Base-by-base conservation (phyloP, 192 early-diverging fungal genomes). In the Phlyctochytrium arcticum region DNA sequence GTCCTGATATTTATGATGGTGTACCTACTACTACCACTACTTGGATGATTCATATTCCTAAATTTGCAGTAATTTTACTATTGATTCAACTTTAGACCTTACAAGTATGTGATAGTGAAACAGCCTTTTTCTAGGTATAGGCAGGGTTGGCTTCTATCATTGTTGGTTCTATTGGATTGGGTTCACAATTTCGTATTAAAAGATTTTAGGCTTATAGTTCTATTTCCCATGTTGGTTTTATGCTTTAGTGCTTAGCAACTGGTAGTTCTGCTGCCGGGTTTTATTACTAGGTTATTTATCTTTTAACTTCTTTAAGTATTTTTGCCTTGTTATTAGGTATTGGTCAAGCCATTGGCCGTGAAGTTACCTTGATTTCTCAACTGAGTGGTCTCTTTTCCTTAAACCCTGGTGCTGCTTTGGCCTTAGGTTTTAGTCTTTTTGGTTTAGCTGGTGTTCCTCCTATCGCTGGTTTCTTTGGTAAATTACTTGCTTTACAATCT, bases 81-180 rank as follows among this genome's bases (percentile, higher is more conserved):
- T 71, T 79, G 53, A 57, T 70, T 12, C 62, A 72, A 66, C 72
- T 80, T 57, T 26, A 48, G 48, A 46, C 53, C 65, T 57, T 74
- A 65, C 70, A 74, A 30, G 26, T 29, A 30, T 32, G n/a, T 81
- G 73, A 74, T 73, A n/a, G n/a, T n/a, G n/a, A n/a, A n/a, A n/a
- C n/a, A n/a, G n/a, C 72, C 72, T 77, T 75, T 71, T 73, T 62
- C 73, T 79, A 80, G 75, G 62, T n/a, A n/a, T n/a, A n/a, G 53
- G 60, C 70, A 65, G 75, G 77, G 74, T 73, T 76, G 78, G 75
- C 80, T 79, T 85, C 79, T 72, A 55, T 72, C 69, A 57, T 84
- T 75, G 70, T 86, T 68, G 80, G 82, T 69, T 82, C 82, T 79
- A 74, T 79, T 59, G 80, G 73, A 80, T 81, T 81, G 79, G 74